Evolutionary conservation across 371 early-diverging fungal species (phyloP).

Genomic region (Cokeromyces recurvatus): DNA sequence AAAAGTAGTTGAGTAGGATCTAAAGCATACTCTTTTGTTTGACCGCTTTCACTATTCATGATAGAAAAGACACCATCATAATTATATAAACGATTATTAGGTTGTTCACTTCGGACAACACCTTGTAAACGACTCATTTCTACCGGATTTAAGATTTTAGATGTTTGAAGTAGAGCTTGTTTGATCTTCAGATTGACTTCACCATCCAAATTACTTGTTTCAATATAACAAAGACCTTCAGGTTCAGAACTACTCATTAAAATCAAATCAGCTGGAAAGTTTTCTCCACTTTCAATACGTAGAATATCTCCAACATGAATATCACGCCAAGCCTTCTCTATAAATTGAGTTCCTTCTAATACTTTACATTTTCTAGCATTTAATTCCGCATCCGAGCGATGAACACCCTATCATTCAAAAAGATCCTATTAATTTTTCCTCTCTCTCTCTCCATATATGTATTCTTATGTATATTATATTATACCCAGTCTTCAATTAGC

Average conservation of each 20-base stretch:
- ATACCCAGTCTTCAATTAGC: slow-evolving; percentile 89
- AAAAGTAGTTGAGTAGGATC: slow-evolving; percentile 81
- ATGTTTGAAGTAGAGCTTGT: slow-evolving; percentile 76
- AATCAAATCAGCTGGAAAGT: slow-evolving; percentile 92
- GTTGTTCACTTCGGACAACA: slow-evolving; percentile 71
- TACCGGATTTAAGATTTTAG: slow-evolving; percentile 54
- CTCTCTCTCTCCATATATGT: too few relatives aligned
- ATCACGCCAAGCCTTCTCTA: slow-evolving; percentile 68
- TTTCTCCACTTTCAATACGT: slow-evolving; percentile 78
- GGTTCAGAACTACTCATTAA: slow-evolving; percentile 85
- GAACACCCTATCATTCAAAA: slow-evolving; percentile 80
- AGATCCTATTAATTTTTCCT: too few relatives aligned
- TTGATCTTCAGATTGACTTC: slow-evolving; percentile 94
- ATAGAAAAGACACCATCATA: slow-evolving; percentile 73
- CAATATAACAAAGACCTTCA: slow-evolving; percentile 87
- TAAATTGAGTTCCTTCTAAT: slow-evolving; percentile 58
- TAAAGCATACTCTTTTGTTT: slow-evolving; percentile 57
- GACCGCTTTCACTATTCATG: slow-evolving; percentile 40
- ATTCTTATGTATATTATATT: too few relatives aligned
- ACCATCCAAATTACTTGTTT: slow-evolving; percentile 95
- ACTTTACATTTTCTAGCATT: slow-evolving; percentile 71
- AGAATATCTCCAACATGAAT: slow-evolving; percentile 91
- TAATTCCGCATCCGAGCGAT: slow-evolving; percentile 71
- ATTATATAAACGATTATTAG: slow-evolving; percentile 85
- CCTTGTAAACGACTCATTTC: slow-evolving; percentile 58